A percentile compares a stretch with the other conserved stretches of the same genome.
Evolutionary conservation across 805 yeast species (phyloP).

Genomic region (Yarrowia sp.): DNA sequence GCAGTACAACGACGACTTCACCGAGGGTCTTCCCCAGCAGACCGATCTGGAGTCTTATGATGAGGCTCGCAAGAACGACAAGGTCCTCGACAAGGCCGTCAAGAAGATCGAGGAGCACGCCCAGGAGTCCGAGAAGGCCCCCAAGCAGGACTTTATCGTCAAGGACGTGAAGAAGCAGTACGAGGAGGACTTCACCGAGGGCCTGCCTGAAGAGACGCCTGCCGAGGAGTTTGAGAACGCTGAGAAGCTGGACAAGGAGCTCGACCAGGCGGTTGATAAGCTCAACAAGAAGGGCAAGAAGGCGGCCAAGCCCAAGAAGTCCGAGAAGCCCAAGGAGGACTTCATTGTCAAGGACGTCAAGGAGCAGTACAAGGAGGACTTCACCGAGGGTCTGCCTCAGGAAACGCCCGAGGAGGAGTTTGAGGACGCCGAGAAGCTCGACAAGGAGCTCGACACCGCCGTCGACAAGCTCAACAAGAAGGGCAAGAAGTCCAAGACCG

Average conservation of each 20-base stretch:
- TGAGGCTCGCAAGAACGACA: constrained; percentile 21
- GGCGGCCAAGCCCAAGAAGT: constrained; percentile 18
- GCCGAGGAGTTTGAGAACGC: constrained; percentile 12
- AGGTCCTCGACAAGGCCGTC: constrained; percentile 24
- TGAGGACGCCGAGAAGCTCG: not conserved
- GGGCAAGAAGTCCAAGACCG: constrained; percentile 28
- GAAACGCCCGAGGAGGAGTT: not conserved
- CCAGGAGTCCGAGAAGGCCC: not conserved
- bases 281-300: constrained; percentile 29
- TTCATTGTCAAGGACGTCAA: not conserved
- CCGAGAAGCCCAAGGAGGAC: not conserved
- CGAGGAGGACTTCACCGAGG: not conserved
- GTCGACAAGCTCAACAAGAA: constrained; percentile 27
- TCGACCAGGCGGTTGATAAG: constrained; percentile 3
- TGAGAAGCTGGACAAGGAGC: not conserved
- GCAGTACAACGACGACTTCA: not conserved
- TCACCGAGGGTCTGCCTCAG: not conserved
- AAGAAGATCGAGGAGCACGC: not conserved
- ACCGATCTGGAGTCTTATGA: constrained; percentile 22
- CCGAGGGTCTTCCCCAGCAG: constrained; percentile 28
- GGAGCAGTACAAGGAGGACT: not conserved
- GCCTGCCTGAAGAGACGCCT: not conserved
- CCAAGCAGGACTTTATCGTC: constrained; percentile 5
- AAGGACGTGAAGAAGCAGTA: constrained; percentile 2
- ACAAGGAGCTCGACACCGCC: not conserved